Base-by-base conservation (phyloP, 768 basidiomycete species). In the Phallus indusiatus region DNA sequence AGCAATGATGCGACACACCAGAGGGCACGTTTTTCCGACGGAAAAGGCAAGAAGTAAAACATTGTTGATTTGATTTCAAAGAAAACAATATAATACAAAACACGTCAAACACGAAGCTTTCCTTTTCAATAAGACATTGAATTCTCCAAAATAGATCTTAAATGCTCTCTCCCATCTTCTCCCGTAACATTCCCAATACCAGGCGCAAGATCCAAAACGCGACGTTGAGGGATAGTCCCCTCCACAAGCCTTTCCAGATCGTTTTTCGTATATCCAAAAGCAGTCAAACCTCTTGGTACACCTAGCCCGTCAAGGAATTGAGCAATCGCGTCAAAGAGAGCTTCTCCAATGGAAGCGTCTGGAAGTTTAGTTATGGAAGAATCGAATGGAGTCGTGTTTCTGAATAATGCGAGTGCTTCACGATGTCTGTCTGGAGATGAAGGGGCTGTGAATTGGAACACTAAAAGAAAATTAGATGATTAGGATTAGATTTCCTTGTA, bases 361-460 rank as follows among this genome's bases (percentile, higher is more conserved):
- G 90, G 81, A 54, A 94, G 84, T 37, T 81, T 81, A 3, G 78
- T 73, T 64, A 91, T 84, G 1, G 82, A 80, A 14, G 88, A 80
- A 72, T 90, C 84, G 51, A 47, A 53, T 46, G 54, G 54, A 24
- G 78, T 83, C 0, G 82, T 83, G 58, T 74, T 70, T 47, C 78
- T 82, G 78, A 96, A 97, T 66, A 95, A 84, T 1, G 88, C 84
- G 16, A 94, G 79, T 1, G 85, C 90, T 70, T 91, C 84, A 49
- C 94, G 86, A 72, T 98, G 94, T 47, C 94, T 86, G 61, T 86
- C 83, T 2, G 94, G 92, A 0, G 91, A 86, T 4, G 94, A 94
- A 7, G 95, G 94, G 0, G 95, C 88, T 8, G 95, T 97, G 72
- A 94, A 97, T 67, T 88, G 83, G 79, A 98, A 97, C 47, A 97